phyloP scores from a whole-genome alignment of 2,329 filamentous ascomycete species.

The Phaeosphaeriaceae sp. region DNA sequence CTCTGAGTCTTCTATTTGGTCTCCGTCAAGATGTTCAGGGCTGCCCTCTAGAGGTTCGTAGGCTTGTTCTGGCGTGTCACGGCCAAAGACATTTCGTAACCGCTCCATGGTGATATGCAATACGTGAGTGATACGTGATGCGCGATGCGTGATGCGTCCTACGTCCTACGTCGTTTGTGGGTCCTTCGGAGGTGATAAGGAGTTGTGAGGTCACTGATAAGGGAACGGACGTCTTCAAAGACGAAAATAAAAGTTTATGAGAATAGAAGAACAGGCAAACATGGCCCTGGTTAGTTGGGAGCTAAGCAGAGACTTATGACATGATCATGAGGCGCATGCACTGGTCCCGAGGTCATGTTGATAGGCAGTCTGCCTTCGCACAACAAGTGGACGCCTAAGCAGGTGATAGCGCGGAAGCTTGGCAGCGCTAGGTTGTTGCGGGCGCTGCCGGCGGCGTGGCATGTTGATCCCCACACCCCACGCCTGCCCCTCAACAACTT shows the following conservation, averaged over 20 bases:
- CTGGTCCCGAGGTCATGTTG: slow-evolving; percentile 24
- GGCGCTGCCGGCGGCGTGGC: slow-evolving; percentile 8
- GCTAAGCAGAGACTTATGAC: slow-evolving; percentile 21
- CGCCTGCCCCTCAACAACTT: slow-evolving; percentile 19
- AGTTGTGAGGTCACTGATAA: slow-evolving; percentile 7
- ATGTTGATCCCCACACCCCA: slow-evolving; percentile 8
- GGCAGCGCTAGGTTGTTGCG: slow-evolving; percentile 2
- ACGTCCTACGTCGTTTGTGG: slow-evolving; percentile 1
- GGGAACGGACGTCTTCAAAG: slow-evolving; percentile 12
- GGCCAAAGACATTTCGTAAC: slow-evolving; percentile 37
- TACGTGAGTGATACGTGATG: background rate
- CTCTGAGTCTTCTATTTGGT: slow-evolving; percentile 37
- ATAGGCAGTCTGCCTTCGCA: background rate
- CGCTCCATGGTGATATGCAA: slow-evolving; percentile 40
- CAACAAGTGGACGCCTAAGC: slow-evolving; percentile 7
- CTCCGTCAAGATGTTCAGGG: slow-evolving; percentile 42
- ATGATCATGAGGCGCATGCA: slow-evolving; percentile 7
- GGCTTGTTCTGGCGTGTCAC: slow-evolving; percentile 30
- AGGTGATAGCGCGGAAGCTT: slow-evolving; percentile 18
- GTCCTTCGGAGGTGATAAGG: slow-evolving; percentile 11
- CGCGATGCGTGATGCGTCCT: too few relatives aligned
- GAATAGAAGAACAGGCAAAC: slow-evolving; percentile 18
- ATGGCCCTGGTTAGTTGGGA: slow-evolving; percentile 20
- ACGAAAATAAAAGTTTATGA: slow-evolving; percentile 4
- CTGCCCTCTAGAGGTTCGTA: slow-evolving; percentile 50